Base-by-base conservation (phyloP, 805 yeast species). In the Candida schatavii region DNA sequence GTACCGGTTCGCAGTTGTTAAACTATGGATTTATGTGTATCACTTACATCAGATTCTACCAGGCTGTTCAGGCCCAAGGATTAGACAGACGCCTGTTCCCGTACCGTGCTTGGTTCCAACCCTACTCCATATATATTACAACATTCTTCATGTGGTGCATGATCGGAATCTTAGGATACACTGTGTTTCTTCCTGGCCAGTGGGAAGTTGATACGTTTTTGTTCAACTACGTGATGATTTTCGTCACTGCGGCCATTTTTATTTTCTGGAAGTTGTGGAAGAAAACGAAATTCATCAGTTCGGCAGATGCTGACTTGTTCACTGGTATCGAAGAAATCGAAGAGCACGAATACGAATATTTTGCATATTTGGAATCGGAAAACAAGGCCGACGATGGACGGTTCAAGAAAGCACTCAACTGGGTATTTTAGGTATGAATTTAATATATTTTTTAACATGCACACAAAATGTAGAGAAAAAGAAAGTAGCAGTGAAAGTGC, bases 171-270 rank as follows among this genome's bases (percentile, higher is more conserved):
- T 78, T 58, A 63, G 95, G 95, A 4, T 88, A 85, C 64, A 64
- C 75, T 2, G 85, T 81, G 1, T 86, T 88, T 61, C 58, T 81
- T 35, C 81, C 81, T 11, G 87, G 85, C 4, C 56, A 66, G 41
- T 87, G 91, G 89, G 59, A 70, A 15, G 71, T 73, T 15, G 70
- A 80, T 44, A 64, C 70, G 6, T 88, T 88, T 62, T 66, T 86
- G 50, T 85, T 79, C 62, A 76, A 77, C 53, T 88, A 88, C 55
- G 67, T 88, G 45, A 82, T 85, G 82, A 72, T 87, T 10, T 85
- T 86, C 44, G 61, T 70, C 15, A 48, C 59, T 4, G 40, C 61
- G 31, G 66, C 54, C 4, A 56, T 62, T n/a, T 64, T 47, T 47
- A 41, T 55, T 17, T 46, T 59, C 38, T 70, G 73, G 72, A 68